These are phyloP conservation scores for Ramalina peruviana DNA, from an alignment of 495 filamentous ascomycete species.

Conservation along the genomic window DNA sequence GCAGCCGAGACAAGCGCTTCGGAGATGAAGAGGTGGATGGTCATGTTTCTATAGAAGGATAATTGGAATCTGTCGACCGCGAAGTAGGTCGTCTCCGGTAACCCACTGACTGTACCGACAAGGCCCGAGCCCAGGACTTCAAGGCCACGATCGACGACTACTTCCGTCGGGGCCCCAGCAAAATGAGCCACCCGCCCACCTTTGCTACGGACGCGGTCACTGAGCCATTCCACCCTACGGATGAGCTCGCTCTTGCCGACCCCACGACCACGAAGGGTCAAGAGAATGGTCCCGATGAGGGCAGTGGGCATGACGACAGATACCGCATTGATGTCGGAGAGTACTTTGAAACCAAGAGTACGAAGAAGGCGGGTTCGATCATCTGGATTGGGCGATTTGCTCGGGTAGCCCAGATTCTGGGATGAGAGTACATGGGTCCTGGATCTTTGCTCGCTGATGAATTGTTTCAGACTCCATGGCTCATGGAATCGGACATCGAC, in stretches of 20 bases:
- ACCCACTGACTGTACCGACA: conserved; percentile 60
- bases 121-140: conserved; percentile 83
- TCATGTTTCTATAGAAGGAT: conserved; percentile 97
- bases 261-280: conserved; percentile 83
- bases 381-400: conserved; percentile 24
- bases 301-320: conserved; percentile 97
- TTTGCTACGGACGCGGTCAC: conserved; percentile 65
- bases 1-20: conserved; percentile 78
- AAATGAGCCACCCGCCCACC: conserved; percentile 90
- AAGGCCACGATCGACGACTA: conserved; percentile 78
- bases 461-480: conserved; percentile 77
- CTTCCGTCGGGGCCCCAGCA: conserved; percentile 56
- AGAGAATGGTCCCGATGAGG: conserved; percentile 81
- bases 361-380: conserved; percentile 54
- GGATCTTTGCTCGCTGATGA: conserved; percentile 56
- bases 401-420: conserved; percentile 17
- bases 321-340: conserved; percentile 88
- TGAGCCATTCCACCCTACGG: conserved; percentile 81
- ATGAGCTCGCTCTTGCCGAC: conserved; percentile 79
- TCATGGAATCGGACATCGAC: conserved; percentile 94
- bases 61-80: conserved; percentile 94
- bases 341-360: conserved; percentile 76
- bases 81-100: conserved; percentile 81
- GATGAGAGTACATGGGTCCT: conserved; percentile 23
- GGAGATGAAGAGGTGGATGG: conserved; percentile 90